phyloP scores from a whole-genome alignment of 1,139 yeast genomes.

The Kodamaea ohmeri region DNA sequence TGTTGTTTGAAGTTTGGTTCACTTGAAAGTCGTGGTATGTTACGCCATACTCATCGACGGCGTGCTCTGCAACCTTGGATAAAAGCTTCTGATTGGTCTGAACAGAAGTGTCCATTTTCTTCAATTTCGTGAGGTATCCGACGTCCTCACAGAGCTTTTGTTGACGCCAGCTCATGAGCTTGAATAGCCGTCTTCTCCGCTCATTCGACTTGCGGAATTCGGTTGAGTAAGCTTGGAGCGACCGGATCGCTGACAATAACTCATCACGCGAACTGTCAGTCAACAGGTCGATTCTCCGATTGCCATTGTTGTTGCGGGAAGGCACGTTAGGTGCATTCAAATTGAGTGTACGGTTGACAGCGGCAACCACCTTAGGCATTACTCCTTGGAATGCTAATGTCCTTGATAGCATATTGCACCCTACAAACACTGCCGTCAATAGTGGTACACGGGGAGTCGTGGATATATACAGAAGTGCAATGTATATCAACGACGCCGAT shows the following conservation, averaged over 20 bases:
- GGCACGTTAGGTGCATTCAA: neutral
- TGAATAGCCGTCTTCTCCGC: constrained; percentile 44
- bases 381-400: constrained; percentile 19
- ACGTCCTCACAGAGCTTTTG: constrained; percentile 50
- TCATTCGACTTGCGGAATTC: constrained; percentile 44
- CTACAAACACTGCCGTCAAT: constrained; percentile 29
- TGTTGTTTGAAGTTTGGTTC: constrained; percentile 16
- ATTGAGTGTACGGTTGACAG: neutral
- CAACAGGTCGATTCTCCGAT: constrained; percentile 2
- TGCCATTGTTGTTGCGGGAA: neutral
- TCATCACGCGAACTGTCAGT: constrained; percentile 27
- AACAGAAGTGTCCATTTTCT: constrained; percentile 43
- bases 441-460: constrained; percentile 27
- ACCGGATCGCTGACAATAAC: constrained; percentile 49
- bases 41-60: constrained; percentile 42
- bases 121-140: constrained; percentile 56
- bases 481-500: constrained; percentile 15
- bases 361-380: constrained; percentile 1
- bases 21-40: constrained; percentile 38
- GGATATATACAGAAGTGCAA: constrained; percentile 13
- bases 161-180: constrained; percentile 53
- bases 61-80: constrained; percentile 39
- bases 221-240: constrained; percentile 46
- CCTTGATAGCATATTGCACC: constrained; percentile 34
- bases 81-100: constrained; percentile 46